Base-by-base conservation (phyloP, 768 basidiomycete genomes). In the Podaxis sp. region DNA sequence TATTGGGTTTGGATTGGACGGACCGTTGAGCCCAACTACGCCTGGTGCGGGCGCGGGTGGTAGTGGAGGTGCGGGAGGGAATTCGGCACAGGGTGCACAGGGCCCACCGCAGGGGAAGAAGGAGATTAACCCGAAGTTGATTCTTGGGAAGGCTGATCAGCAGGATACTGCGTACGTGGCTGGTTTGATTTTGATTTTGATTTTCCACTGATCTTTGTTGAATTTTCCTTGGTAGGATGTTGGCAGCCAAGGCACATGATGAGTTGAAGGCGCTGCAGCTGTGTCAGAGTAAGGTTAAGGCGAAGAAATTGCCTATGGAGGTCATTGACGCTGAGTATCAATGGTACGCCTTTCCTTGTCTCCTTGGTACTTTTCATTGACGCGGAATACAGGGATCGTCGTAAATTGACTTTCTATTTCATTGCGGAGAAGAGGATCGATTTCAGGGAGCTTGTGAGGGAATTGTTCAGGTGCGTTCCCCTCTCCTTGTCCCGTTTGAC, bases 321-420 rank as follows among this genome's bases (percentile, higher is more conserved):
- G 95, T 99, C 63, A 88, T 97, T 54, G 96, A 98, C 75, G 96
- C 96, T 36, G 96, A 99, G 76, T 99, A 96, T 78, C 96, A 99
- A 72, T 99, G 95, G 95, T 95, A 61, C 30, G 90, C 77, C 26
- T 26, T 40, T 40, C 13, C 1, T 50, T 60, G 15, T 11, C 33
- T 11, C 48, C 56, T 58, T 55, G 44, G 20, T 6, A 49, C 33
- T 60, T 22, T 28, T 33, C 65, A 49, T 48, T 60, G 26, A 36
- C 56, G 12, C 56, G 26, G 1, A 13, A 17, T 55, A 22, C 68
- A 95, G 94, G 94, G 96, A 99, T 76, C 91, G 96, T 63, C 92
- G 95, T 74, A 99, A 99, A 78, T 77, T 99, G 65, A 99, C 96
- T 0, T 98, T 98, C 80, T 99, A 99, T 78, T 99, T 97, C 74